Evolutionary conservation across 148 eudicot genomes (phyloP).

Genomic region (Silene latifolia): DNA sequence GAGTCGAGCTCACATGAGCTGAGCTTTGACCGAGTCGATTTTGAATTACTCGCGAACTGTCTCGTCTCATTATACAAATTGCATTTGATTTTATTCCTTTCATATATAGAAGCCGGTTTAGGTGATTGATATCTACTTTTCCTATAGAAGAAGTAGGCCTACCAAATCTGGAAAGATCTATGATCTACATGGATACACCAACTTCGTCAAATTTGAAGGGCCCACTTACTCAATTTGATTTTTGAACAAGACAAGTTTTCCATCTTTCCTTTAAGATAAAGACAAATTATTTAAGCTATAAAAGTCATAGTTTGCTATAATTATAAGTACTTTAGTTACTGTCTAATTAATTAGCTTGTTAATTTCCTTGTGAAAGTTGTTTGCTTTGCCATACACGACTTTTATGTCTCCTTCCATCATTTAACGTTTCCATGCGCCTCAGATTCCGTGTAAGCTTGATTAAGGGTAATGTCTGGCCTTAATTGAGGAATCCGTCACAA

Average conservation of each 20-base stretch:
- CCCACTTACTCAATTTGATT: conserved; percentile 8
- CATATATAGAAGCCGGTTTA: no score
- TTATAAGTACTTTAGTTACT: not conserved
- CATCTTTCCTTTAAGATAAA: not conserved
- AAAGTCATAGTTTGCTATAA: not conserved
- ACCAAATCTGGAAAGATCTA: conserved; percentile 12
- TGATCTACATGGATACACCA: not conserved
- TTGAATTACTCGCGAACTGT: no score
- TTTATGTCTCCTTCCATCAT: not conserved
- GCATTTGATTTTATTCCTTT: not conserved
- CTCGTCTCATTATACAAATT: no score
- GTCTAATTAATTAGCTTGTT: not conserved
- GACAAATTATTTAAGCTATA: not conserved
- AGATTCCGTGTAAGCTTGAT: no score
- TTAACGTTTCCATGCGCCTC: not conserved
- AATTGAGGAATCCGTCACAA: no score
- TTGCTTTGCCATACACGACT: not conserved
- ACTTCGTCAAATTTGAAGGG: not conserved
- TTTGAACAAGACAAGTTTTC: not conserved
- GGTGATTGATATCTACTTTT: not conserved
- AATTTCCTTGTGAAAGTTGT: not conserved
- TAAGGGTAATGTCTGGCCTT: no score
- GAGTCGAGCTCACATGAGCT: no score
- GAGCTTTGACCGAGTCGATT: no score
- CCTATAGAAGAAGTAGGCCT: not conserved